Conservation (phyloP, 805 yeast genomes). For the Metschnikowia henanensis region DNA sequence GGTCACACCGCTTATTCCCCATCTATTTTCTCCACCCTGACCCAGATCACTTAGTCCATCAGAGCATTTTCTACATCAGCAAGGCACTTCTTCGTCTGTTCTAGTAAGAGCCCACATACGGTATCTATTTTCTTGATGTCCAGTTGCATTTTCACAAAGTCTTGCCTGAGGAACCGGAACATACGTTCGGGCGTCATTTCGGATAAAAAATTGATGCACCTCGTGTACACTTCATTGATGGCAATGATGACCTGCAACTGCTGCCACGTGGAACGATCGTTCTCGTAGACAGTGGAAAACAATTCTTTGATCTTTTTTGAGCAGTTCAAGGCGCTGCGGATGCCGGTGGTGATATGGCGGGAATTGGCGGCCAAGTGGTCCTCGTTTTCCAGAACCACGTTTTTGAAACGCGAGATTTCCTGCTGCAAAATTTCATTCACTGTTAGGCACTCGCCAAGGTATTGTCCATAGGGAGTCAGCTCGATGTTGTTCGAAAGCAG, state of each 20-base stretch:
- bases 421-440: conserved; percentile 4
- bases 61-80: neutral
- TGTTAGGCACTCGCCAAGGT: conserved; percentile 1
- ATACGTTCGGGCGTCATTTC: conserved; percentile 10
- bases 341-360: neutral
- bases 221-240: conserved; percentile 3
- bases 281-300: conserved; percentile 2
- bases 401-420: conserved; percentile 5
- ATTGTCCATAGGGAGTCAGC: neutral
- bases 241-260: neutral
- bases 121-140: conserved; percentile 3
- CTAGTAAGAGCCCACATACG: conserved; percentile 7
- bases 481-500: neutral
- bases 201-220: conserved; percentile 7
- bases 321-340: neutral
- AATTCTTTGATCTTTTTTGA: neutral
- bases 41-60: no score
- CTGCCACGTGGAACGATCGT: neutral
- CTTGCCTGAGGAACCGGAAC: conserved; percentile 8
- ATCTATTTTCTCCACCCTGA: no score
- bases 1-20: no score
- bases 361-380: conserved; percentile 1
- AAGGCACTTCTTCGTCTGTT: conserved; percentile 1
- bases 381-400: neutral
- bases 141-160: conserved; percentile 8